A percentile compares a stretch with the other conserved stretches of the same genome.
These are phyloP conservation scores for Russula olivacea DNA, from an alignment of 768 basidiomycete genomes.

Conservation along the genomic window DNA sequence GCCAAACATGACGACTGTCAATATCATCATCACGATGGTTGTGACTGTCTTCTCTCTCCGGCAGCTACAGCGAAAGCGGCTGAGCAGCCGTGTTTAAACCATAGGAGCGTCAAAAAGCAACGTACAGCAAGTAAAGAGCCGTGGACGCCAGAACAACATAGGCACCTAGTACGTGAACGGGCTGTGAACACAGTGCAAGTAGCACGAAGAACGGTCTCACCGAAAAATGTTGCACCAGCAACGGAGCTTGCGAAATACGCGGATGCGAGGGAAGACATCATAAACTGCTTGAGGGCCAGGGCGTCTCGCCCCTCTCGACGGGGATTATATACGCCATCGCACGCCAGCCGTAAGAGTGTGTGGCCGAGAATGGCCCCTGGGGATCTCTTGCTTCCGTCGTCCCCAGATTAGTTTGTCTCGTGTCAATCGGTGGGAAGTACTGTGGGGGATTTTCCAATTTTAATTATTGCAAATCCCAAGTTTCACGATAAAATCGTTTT, in stretches of 20 bases:
- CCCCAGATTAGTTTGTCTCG: background rate
- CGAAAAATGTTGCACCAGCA: conserved; percentile 5
- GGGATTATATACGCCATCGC: conserved; percentile 1
- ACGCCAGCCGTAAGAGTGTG: background rate
- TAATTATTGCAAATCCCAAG: background rate
- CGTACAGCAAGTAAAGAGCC: conserved; percentile 17
- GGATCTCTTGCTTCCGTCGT: background rate
- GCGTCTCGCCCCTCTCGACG: too few species aligned
- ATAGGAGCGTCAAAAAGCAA: background rate
- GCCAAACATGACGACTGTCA: conserved; percentile 19
- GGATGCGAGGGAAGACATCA: conserved; percentile 6
- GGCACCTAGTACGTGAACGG: background rate
- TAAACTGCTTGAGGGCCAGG: background rate
- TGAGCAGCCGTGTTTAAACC: background rate
- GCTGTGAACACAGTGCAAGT: background rate
- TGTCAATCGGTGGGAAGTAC: too few species aligned
- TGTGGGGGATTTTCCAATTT: background rate
- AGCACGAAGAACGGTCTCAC: background rate
- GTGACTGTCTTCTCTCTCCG: conserved; percentile 10
- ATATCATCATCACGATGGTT: conserved; percentile 2
- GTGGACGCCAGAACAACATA: conserved; percentile 6
- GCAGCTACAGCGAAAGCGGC: background rate
- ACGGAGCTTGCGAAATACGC: conserved; percentile 2
- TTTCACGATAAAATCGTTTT: too few species aligned
- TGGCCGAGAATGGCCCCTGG: background rate